Evolutionary conservation across 495 filamentous ascomycete genomes (phyloP).

Genomic region (Copromyces sp.): DNA sequence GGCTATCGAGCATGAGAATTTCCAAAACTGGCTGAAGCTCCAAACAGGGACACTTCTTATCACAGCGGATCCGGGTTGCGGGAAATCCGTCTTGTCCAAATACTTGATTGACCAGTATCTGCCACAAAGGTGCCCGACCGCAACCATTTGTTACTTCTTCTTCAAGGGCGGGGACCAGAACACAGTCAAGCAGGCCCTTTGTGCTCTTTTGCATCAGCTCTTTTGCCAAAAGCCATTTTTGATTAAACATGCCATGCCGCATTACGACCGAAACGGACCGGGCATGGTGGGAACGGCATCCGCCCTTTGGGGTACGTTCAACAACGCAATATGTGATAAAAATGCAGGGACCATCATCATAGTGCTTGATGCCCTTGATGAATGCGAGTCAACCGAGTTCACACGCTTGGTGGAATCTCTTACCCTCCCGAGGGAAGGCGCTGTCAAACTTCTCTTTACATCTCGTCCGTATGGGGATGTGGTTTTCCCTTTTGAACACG

Average conservation of each 20-base stretch:
- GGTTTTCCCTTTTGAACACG: not conserved
- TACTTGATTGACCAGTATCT: not conserved
- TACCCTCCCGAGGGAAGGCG: not conserved
- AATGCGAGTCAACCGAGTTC: not conserved
- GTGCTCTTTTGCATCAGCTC: not conserved
- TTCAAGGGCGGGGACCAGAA: not conserved
- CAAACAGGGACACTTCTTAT: not conserved
- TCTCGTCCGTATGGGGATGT: not conserved
- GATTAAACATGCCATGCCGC: not conserved
- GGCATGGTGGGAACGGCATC: not conserved
- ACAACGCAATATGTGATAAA: not conserved
- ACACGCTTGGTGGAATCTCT: not conserved
- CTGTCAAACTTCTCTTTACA: not conserved
- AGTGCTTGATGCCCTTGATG: not conserved
- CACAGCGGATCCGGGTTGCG: not conserved
- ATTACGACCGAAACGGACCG: not conserved
- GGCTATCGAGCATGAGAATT: not conserved
- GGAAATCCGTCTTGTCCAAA: not conserved
- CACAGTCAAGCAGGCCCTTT: not conserved
- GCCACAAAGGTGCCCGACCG: not conserved
- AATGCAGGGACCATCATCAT: not conserved
- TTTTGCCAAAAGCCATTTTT: not conserved
- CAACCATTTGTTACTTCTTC: not conserved
- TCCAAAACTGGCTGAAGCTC: not conserved
- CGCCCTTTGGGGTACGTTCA: not conserved